Percentiles rank a stretch among this genome's conserved stretches.
These are phyloP conservation scores for Septoria petroselini DNA, from an alignment of 2,329 filamentous ascomycete genomes.

Conservation along the genomic window DNA sequence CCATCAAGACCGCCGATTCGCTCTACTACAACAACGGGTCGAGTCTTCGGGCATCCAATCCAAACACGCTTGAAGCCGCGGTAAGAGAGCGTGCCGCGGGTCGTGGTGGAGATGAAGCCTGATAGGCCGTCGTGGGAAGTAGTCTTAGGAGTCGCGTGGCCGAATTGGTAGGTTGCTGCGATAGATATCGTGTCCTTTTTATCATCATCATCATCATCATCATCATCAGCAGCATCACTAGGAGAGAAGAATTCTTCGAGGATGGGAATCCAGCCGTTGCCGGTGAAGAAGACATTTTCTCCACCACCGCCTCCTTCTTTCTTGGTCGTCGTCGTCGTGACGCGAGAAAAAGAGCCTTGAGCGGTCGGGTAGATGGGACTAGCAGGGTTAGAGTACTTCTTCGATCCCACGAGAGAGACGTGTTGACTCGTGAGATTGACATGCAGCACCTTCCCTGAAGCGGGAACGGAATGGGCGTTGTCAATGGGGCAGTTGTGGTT, in stretches of 20 bases:
- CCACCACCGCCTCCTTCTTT: conserved; percentile 16
- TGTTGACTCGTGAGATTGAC: conserved; percentile 16
- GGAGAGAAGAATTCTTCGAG: conserved; percentile 24
- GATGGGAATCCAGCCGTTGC: conserved; percentile 24
- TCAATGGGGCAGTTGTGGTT: conserved; percentile 28
- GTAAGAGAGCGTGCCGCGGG: conserved; percentile 22
- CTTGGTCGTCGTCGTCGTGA: no score
- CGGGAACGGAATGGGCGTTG: conserved; percentile 20
- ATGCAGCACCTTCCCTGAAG: conserved; percentile 23
- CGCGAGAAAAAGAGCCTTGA: conserved; percentile 24
- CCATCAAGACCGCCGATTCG: conserved; percentile 1
- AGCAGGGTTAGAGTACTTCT: conserved; percentile 16
- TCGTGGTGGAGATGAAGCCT: conserved; percentile 9
- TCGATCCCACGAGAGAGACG: conserved; percentile 14
- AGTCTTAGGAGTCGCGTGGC: conserved; percentile 14
- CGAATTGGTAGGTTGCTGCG: conserved; percentile 26
- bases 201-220: no score
- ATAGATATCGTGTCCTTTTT: no score
- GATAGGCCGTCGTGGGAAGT: no score
- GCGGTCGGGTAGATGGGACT: conserved; percentile 23
- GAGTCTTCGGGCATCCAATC: conserved; percentile 24
- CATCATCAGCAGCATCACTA: conserved; percentile 14
- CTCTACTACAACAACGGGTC: conserved; percentile 16
- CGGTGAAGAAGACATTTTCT: conserved; percentile 22
- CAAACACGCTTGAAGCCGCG: conserved; percentile 25